Evolutionary conservation across 768 basidiomycete species (phyloP).

Genomic region (Calocybe indica): DNA sequence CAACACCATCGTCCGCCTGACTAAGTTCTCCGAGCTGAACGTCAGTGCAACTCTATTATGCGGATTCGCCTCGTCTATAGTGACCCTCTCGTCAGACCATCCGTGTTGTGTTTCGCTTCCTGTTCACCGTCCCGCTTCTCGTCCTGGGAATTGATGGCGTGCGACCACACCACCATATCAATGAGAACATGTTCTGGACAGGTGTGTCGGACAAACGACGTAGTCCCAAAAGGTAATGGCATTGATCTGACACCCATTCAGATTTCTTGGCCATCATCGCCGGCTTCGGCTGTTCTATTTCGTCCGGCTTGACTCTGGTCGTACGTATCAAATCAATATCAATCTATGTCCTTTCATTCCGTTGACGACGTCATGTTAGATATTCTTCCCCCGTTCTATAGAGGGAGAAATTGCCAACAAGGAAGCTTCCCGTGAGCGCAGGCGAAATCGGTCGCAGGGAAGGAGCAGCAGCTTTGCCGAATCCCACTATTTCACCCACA

Average conservation of each 20-base stretch:
- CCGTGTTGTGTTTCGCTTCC: slow-evolving; percentile 66
- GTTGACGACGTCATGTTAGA: slow-evolving; percentile 30
- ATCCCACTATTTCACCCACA: slow-evolving; percentile 13
- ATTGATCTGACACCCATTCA: slow-evolving; percentile 13
- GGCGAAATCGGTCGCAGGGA: slow-evolving; percentile 25
- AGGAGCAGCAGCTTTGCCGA: slow-evolving; percentile 16
- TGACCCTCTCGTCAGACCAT: slow-evolving; percentile 39
- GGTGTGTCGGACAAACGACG: slow-evolving; percentile 23
- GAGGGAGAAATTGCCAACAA: slow-evolving; percentile 54
- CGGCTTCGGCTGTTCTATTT: slow-evolving; percentile 56
- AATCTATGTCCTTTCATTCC: background rate
- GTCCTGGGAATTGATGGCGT: slow-evolving; percentile 69
- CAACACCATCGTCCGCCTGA: slow-evolving; percentile 61
- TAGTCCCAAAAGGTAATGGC: background rate
- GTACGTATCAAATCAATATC: slow-evolving; percentile 28
- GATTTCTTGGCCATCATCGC: slow-evolving; percentile 57
- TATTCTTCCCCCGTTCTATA: slow-evolving; percentile 80
- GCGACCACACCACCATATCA: slow-evolving; percentile 54
- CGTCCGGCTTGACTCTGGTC: slow-evolving; percentile 70
- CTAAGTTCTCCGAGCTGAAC: slow-evolving; percentile 79
- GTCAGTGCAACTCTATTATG: slow-evolving; percentile 33
- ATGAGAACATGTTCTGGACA: slow-evolving; percentile 51
- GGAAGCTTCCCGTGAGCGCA: slow-evolving; percentile 39
- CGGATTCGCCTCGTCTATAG: background rate
- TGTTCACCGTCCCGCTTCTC: slow-evolving; percentile 61